Evolutionary conservation across 768 basidiomycete genomes (phyloP), one percentile per base, ranked within the genome.

Genomic region (Termitomyces sp.): DNA sequence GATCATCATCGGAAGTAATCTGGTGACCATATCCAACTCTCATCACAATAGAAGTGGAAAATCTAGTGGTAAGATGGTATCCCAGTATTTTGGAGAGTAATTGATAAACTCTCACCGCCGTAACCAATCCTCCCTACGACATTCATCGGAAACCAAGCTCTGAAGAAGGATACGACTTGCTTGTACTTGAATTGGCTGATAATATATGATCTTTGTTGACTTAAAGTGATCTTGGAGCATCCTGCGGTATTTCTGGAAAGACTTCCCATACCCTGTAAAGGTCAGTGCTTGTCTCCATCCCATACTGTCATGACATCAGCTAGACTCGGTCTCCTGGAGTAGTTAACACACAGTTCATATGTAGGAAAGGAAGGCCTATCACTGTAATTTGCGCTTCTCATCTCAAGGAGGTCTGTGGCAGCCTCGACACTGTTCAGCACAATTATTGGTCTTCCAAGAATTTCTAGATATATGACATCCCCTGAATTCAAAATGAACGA

Each of bases 371-470:
- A 37, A 14, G 71, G 68, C 20, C 72, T 65, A 46, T 69, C 69
- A 22, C 65, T 68, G 53, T 79, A 80, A 27, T 72, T 75, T 18
- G 62, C 46, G 18, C 72, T 70, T 36, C 76, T 64, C 46, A 69
- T 76, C 32, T 79, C 77, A 16, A 79, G 67, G n/a, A 80, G 69
- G 10, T 80, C 79, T 10, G 58, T 59, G 1, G 72, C 74, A 8
- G 72, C 68, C 42, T 76, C 60, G 0, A 65, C 54, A 12, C 70
- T 70, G 56, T 77, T 75, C 51, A 79, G 24, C 3, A 72, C 51
- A 27, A 72, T 58, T 34, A 67, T 60, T 0, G 62, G 48, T 27
- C 53, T 53, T 10, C 68, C 68, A 4, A 64, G 59, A 29, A 68
- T 50, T 20, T 64, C 22, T 2, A 69, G 59, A 27, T 68, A 63